A percentile compares a stretch with the other conserved stretches of the same genome.
phyloP scores from a whole-genome alignment of 2,329 filamentous ascomycete genomes.

The Cladosporium halotolerans region DNA sequence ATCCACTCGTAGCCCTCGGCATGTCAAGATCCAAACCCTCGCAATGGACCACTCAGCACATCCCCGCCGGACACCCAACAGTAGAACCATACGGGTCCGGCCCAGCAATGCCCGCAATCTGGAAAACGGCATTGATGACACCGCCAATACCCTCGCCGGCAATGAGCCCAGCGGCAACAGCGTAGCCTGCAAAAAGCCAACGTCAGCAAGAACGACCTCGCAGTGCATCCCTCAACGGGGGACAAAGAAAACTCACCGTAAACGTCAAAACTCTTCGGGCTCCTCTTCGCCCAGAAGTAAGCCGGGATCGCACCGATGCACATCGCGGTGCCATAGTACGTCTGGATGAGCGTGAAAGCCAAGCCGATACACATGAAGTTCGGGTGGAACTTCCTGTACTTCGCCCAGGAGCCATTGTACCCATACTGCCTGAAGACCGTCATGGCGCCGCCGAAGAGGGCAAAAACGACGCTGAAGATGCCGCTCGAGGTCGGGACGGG shows the following conservation, averaged over 20 bases:
- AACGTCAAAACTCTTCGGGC: slow-evolving; percentile 48
- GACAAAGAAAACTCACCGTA: slow-evolving; percentile 28
- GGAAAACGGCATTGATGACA: slow-evolving; percentile 53
- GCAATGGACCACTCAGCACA: slow-evolving; percentile 16
- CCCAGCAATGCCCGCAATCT: slow-evolving; percentile 40
- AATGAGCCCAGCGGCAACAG: slow-evolving; percentile 55
- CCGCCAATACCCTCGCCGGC: slow-evolving; percentile 59
- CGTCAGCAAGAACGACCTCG: not conserved
- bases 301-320: slow-evolving; percentile 50
- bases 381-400: slow-evolving; percentile 51
- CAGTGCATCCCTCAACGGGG: not conserved
- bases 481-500: slow-evolving; percentile 50
- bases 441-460: slow-evolving; percentile 46
- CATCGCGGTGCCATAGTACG: slow-evolving; percentile 54
- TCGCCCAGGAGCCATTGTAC: slow-evolving; percentile 47
- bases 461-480: slow-evolving; percentile 54
- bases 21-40: not conserved
- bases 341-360: slow-evolving; percentile 52
- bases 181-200: slow-evolving; percentile 39
- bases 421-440: slow-evolving; percentile 51
- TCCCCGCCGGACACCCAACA: slow-evolving; percentile 36
- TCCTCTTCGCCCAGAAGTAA: slow-evolving; percentile 50
- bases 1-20: not conserved
- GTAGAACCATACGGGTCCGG: slow-evolving; percentile 36
- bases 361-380: slow-evolving; percentile 59